Conservation (phyloP, 352 stramenopile species). For the Phytophthora podocarpi region DNA sequence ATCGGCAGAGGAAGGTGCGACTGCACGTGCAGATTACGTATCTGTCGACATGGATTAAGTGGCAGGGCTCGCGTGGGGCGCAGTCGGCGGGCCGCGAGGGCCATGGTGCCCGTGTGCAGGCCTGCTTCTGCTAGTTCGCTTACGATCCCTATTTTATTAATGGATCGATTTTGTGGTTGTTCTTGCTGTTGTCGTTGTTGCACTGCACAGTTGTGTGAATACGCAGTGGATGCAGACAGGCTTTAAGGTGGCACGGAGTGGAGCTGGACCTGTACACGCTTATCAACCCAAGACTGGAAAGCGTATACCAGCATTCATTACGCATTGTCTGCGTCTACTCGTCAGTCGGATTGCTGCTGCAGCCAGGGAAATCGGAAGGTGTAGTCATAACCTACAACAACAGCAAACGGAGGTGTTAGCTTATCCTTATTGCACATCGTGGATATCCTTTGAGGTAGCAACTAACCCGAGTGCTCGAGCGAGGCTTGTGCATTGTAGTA, state of each 20-base stretch:
- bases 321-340: too few species aligned
- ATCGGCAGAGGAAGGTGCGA: constrained; percentile 72
- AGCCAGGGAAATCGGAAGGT: constrained; percentile 11
- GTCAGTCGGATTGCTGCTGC: too few species aligned
- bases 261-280: too few species aligned
- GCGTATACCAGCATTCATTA: too few species aligned
- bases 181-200: constrained; percentile 9
- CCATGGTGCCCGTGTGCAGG: background rate
- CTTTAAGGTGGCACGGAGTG: too few species aligned
- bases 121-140: constrained; percentile 24
- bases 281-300: too few species aligned
- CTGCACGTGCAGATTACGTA: constrained; percentile 59
- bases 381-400: constrained; percentile 14
- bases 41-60: constrained; percentile 62
- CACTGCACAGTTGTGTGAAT: constrained; percentile 29
- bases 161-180: constrained; percentile 38
- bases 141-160: constrained; percentile 46
- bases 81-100: constrained; percentile 9
- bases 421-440: too few species aligned
- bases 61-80: constrained; percentile 12
- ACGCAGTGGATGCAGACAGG: background rate
- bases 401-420: too few species aligned
- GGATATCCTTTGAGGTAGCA: too few species aligned
- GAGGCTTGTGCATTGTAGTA: constrained; percentile 32
- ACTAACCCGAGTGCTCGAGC: background rate